phyloP scores from a whole-genome alignment of 2,329 filamentous ascomycete species.

The Delphinella strobiligena region DNA sequence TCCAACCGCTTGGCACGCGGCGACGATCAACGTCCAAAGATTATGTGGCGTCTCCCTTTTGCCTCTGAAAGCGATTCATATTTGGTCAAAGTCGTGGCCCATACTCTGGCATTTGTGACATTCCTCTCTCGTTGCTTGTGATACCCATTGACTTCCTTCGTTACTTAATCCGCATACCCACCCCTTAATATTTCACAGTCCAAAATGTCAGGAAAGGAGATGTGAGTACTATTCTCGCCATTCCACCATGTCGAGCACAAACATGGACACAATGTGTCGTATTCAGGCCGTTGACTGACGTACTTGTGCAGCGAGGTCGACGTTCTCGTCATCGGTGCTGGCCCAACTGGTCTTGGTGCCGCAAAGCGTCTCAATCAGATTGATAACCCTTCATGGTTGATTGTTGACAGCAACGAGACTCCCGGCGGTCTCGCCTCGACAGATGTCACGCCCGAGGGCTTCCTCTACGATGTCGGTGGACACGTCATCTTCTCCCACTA shows the following conservation, averaged over 20 bases:
- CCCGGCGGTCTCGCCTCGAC: slow-evolving; percentile 94
- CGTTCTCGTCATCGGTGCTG: slow-evolving; percentile 94
- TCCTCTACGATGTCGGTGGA: slow-evolving; percentile 96
- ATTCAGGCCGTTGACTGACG: slow-evolving; percentile 1
- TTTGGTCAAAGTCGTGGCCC: not conserved
- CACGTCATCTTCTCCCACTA: slow-evolving; percentile 99
- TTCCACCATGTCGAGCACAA: no score
- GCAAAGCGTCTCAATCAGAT: slow-evolving; percentile 96
- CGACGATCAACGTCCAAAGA: not conserved
- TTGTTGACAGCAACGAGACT: slow-evolving; percentile 82
- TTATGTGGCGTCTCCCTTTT: not conserved
- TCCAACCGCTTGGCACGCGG: not conserved
- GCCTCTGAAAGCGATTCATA: not conserved
- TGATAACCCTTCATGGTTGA: slow-evolving; percentile 86
- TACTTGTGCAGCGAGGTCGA: slow-evolving; percentile 62
- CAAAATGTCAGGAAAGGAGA: slow-evolving; percentile 8
- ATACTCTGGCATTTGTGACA: not conserved
- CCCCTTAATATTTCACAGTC: not conserved
- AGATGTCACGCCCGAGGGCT: slow-evolving; percentile 88
- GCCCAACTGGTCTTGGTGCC: slow-evolving; percentile 92
- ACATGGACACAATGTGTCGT: no score
- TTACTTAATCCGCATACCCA: not conserved
- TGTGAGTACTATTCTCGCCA: no score
- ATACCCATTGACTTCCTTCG: not conserved
- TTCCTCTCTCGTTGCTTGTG: not conserved